Percentiles rank a stretch among this genome's conserved stretches.
phyloP scores from a whole-genome alignment of 306 rosid species.

The Vigna radiata region DNA sequence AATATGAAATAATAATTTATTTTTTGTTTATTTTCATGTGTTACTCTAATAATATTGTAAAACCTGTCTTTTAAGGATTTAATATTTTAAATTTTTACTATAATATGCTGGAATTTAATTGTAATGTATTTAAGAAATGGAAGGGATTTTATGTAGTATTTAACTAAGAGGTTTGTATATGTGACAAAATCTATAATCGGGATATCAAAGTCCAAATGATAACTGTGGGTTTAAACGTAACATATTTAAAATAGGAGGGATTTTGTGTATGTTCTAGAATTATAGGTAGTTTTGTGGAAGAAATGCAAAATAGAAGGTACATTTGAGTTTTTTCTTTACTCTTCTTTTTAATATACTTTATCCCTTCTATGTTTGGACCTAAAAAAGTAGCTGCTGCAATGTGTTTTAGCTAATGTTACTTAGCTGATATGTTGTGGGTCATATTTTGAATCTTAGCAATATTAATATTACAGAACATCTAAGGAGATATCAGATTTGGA shows the following conservation, averaged over 20 bases:
- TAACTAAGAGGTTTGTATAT: neutral
- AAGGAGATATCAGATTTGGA: constrained; percentile 98
- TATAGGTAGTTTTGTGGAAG: neutral
- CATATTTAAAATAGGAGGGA: neutral
- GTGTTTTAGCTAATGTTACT: constrained; percentile 25
- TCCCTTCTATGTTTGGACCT: constrained; percentile 1
- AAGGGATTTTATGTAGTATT: neutral
- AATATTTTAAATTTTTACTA: neutral
- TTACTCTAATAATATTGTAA: neutral
- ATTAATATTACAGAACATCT: constrained; percentile 79
- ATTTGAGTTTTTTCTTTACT: neutral
- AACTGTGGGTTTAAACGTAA: neutral
- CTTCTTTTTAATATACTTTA: neutral
- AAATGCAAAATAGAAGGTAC: neutral
- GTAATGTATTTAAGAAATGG: neutral
- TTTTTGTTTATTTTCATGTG: neutral
- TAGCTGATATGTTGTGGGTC: constrained; percentile 32
- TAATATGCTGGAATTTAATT: neutral
- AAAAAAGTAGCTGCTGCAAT: neutral
- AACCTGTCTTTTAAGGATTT: neutral
- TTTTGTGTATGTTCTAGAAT: neutral
- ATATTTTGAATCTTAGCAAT: constrained; percentile 42
- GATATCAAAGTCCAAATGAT: neutral
- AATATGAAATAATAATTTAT: neutral
- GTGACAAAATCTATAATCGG: neutral